These are phyloP conservation scores for Mortierella sp. DNA, from an alignment of 371 early-diverging fungal genomes.

Conservation along the genomic window DNA sequence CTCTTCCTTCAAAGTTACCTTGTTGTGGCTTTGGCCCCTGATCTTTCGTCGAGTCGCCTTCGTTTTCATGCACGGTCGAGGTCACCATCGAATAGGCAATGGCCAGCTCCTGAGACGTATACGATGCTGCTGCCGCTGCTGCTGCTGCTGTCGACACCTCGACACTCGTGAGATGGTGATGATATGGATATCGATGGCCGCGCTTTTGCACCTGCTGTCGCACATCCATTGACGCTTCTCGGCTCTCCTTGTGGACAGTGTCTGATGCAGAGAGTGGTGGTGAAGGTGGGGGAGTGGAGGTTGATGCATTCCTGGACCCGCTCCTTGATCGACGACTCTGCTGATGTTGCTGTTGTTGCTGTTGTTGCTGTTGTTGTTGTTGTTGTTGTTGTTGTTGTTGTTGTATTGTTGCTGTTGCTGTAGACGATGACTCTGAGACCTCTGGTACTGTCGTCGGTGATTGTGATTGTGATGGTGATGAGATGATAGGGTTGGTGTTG, in stretches of 20 bases:
- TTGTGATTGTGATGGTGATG: background rate
- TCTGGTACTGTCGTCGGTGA: background rate
- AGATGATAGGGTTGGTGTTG: background rate
- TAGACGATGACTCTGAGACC: background rate
- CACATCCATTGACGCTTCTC: background rate
- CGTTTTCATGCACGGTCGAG: constrained; percentile 20
- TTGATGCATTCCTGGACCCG: background rate
- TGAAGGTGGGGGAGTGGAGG: constrained; percentile 13
- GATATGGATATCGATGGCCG: background rate
- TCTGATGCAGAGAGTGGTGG: constrained; percentile 15
- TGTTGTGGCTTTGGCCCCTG: constrained; percentile 17
- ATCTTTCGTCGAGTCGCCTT: background rate
- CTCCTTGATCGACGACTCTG: background rate
- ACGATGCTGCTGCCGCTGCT: constrained; percentile 27
- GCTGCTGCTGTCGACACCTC: constrained; percentile 24
- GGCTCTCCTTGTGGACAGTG: background rate
- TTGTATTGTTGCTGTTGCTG: no score
- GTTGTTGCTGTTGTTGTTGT: no score
- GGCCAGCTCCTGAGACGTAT: constrained; percentile 46
- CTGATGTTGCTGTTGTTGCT: no score
- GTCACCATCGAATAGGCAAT: constrained; percentile 55
- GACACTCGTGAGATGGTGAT: background rate
- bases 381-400: no score
- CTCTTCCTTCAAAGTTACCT: background rate
- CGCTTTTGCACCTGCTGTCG: background rate